Evolutionary conservation across 306 rosid species (phyloP), one percentile per base, ranked within the genome.

Genomic region (Pachyrhizus erosus): DNA sequence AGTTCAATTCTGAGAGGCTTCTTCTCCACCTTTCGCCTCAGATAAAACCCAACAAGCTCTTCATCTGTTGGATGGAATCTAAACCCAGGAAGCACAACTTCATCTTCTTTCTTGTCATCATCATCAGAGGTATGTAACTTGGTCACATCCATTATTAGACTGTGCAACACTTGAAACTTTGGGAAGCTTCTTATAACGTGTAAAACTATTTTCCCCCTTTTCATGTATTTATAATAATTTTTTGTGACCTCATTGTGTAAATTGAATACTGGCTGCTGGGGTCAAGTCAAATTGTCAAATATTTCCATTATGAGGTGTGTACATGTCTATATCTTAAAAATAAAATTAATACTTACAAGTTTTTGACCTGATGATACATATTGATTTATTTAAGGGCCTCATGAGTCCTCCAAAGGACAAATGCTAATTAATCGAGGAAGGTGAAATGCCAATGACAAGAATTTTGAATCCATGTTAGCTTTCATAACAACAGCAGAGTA

Each of bases 31-130:
- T 93, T 95, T 70, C 94, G 45, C 17, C 48, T 52, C 20, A 95
- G 82, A 86, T 93, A 95, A 90, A 93, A 95, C 45, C 97, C 96
- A 20, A 95, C 93, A 77, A 95, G 98, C 67, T 95, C 98, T 80
- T 95, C 98, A 43, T 95, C 98, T 0, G 98, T 95, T 10, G 98
- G 98, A 65, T 95, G 94, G 81, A 95, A 95, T 72, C 98, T 91
- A 69, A 90, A 95, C 57, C 98, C 98, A 1, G 98, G 98, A 84
- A 92, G 98, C 39, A 69, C 84, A 68, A 57, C 89, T 80, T 87
- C 91, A 13, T 86, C 90, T 18, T 84, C 85, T 9, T 74, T 76
- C 55, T 81, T 49, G 3, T 79, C 70, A 7, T 31, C 48, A 49
- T 77, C 74, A 65, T 70, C 74, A 21, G 13, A n/a, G 21, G 40